phyloP scores from a whole-genome alignment of 768 basidiomycete species.

The Cyclocybe cylindracea region DNA sequence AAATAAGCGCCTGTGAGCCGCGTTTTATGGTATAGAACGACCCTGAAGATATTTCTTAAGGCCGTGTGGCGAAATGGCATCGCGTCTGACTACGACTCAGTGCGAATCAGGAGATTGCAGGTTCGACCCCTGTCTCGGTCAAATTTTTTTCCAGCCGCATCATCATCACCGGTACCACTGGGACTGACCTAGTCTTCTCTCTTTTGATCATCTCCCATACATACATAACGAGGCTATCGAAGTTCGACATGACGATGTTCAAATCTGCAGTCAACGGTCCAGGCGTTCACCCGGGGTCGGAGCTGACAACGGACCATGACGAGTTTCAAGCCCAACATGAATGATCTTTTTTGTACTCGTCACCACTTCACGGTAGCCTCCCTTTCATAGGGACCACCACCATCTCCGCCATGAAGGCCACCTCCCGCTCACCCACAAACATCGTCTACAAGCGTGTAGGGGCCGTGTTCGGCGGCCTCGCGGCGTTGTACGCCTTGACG shows the following conservation, averaged over 20 bases:
- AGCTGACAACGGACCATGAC: not conserved
- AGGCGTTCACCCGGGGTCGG: not conserved
- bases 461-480: constrained; percentile 11
- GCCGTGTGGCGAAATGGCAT: constrained; percentile 94
- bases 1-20: too few species aligned
- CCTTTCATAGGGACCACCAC: constrained; percentile 11
- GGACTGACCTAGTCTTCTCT: too few species aligned
- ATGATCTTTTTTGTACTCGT: not conserved
- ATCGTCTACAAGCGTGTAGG: constrained; percentile 10
- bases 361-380: not conserved
- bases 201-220: not conserved
- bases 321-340: not conserved
- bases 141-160: constrained; percentile 24
- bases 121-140: constrained; percentile 90
- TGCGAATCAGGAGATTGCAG: constrained; percentile 75
- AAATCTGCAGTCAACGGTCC: too few species aligned
- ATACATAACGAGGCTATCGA: not conserved
- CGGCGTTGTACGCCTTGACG: constrained; percentile 16
- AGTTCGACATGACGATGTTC: not conserved
- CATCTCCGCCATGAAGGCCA: constrained; percentile 13
- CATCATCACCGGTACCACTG: too few species aligned
- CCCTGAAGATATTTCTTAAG: constrained; percentile 30
- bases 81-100: constrained; percentile 82
- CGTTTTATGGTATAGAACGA: too few species aligned
- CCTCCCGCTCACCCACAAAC: not conserved